These are phyloP conservation scores for Akebia trifoliata DNA, from an alignment of 164 flowering plant species.

Conservation along the genomic window DNA sequence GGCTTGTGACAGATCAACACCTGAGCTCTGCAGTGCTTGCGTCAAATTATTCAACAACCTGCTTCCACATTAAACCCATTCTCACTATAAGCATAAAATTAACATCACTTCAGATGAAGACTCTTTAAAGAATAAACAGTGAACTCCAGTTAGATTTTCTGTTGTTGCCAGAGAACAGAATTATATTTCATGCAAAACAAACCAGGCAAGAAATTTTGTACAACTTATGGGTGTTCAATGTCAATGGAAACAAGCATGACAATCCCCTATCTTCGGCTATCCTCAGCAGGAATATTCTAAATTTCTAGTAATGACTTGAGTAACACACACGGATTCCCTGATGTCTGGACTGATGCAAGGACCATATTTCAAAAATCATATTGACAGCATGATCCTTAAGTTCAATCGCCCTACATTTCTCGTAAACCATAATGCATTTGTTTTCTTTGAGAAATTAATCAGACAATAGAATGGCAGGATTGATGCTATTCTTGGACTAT, in stretches of 20 bases:
- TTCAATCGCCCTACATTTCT: background rate
- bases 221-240: too few species aligned
- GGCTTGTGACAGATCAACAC: slow-evolving; percentile 85
- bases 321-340: background rate
- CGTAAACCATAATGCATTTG: background rate
- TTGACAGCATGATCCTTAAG: background rate
- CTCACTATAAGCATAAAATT: background rate
- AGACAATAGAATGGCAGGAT: background rate
- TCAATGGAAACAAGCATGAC: too few species aligned
- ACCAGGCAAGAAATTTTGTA: background rate
- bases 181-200: background rate
- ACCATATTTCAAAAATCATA: background rate
- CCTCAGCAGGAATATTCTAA: background rate
- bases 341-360: background rate
- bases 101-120: background rate
- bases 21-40: slow-evolving; percentile 75
- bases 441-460: background rate
- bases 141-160: too few species aligned
- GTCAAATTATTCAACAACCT: slow-evolving; percentile 81
- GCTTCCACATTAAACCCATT: slow-evolving; percentile 21
- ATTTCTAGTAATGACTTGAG: background rate
- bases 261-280: too few species aligned
- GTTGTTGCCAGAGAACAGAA: background rate
- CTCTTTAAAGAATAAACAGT: too few species aligned
- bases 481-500: too few species aligned